These are phyloP conservation scores for Mucor plumbeus DNA, from an alignment of 371 early-diverging fungal genomes.

Conservation along the genomic window DNA sequence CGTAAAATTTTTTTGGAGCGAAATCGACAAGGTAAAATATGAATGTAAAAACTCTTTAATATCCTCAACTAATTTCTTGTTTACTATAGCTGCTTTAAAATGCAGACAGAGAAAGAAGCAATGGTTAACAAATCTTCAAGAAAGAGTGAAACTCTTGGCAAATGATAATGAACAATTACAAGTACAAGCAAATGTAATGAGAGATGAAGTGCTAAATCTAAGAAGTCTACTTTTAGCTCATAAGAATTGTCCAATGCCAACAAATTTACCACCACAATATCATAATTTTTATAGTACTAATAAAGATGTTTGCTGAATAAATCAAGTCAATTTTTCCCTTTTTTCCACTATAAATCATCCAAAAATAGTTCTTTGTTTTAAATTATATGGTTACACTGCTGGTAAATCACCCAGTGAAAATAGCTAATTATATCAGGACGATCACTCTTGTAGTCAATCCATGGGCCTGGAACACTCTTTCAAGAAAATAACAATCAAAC, in stretches of 20 bases:
- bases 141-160: slow-evolving; percentile 72
- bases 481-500: background rate
- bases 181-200: slow-evolving; percentile 62
- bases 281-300: background rate
- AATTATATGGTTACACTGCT: slow-evolving; percentile 1
- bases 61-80: background rate
- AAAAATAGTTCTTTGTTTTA: background rate
- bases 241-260: slow-evolving; percentile 51
- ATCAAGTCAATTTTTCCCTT: slow-evolving; percentile 5
- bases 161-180: slow-evolving; percentile 76
- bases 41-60: background rate
- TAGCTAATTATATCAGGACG: background rate
- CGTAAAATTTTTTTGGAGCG: slow-evolving; percentile 83
- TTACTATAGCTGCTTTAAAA: slow-evolving; percentile 84
- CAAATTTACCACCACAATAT: background rate
- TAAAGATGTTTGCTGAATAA: slow-evolving; percentile 2
- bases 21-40: slow-evolving; percentile 73
- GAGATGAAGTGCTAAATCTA: slow-evolving; percentile 74
- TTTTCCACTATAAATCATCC: background rate
- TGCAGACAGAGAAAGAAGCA: slow-evolving; percentile 92
- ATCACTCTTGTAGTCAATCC: background rate
- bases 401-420: background rate
- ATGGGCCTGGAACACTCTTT: background rate
- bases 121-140: slow-evolving; percentile 79
- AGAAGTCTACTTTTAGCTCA: slow-evolving; percentile 48